Evolutionary conservation across 2,329 filamentous ascomycete genomes (phyloP), one percentile per base, ranked within the genome.

Genomic region (Beauveria rudraprayagi): DNA sequence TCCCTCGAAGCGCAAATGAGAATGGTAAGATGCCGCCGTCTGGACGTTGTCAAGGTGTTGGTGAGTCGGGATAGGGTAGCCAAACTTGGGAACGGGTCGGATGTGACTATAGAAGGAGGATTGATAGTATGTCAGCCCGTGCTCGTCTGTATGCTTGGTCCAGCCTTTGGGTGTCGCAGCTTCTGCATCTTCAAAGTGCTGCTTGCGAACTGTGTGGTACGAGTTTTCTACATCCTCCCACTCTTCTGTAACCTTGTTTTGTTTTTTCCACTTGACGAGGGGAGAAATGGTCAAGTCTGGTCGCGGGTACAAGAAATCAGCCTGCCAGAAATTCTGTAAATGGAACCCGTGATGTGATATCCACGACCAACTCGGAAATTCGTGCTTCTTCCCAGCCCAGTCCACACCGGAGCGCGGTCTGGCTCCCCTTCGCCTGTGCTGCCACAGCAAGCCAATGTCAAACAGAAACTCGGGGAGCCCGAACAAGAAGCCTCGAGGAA

Each of bases 281-380:
- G 61, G 61, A 1, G 28, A 56, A 1, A 60, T 17, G 5, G 22
- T 7, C 43, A 60, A 41, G 3, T 58, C 8, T 22, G 48, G 51
- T 28, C 41, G 48, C 7, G 61, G 61, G n/a, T 60, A 60, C 26
- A 24, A 19, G 52, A 37, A 62, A 37, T 62, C 61, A 4, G 56
- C 24, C 17, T 40, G 11, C 61, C 61, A 62, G 16, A 62, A 56
- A 3, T 37, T 56, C 9, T 60, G 28, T 3, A 60, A 34, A 60
- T 60, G 56, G 7, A 30, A 9, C 17, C 51, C 61, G 26, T 60
- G 48, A 43, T 60, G 55, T 5, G 61, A 62, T 46, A 62, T 62
- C 61, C 61, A 62, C 5, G 61, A 60, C 61, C 61, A 62, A 22
- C 56, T 62, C 8, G 61, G 61, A 47, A 60, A 60, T 2, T 50